phyloP scores from a whole-genome alignment of 1,284 basidiomycete genomes.

The Sporisorium sorghi region DNA sequence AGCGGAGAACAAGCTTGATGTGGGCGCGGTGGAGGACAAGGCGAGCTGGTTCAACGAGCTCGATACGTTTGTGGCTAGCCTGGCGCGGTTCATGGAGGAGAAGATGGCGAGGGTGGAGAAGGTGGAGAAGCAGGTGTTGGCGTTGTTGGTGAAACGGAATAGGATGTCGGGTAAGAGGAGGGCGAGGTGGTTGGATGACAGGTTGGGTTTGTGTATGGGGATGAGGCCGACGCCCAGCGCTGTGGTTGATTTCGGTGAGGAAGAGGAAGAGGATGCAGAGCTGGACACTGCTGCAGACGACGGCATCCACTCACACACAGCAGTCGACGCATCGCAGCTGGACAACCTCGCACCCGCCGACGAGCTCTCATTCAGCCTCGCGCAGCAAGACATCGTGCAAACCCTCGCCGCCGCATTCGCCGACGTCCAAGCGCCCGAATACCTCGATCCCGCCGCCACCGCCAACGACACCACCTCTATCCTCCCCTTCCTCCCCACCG shows the following conservation, averaged over 20 bases:
- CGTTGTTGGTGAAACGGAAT: slow-evolving; percentile 34
- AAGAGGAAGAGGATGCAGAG: slow-evolving; percentile 1
- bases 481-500: neutral
- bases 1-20: slow-evolving; percentile 47
- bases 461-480: neutral
- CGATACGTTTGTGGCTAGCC: slow-evolving; percentile 51
- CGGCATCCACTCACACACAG: neutral
- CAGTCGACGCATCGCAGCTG: neutral
- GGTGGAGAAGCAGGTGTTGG: slow-evolving; percentile 50
- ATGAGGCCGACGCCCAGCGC: slow-evolving; percentile 17
- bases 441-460: slow-evolving; percentile 45
- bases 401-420: slow-evolving; percentile 25
- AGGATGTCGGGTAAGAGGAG: slow-evolving; percentile 31
- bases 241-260: slow-evolving; percentile 24
- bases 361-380: slow-evolving; percentile 34
- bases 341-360: slow-evolving; percentile 29
- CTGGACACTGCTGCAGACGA: neutral
- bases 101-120: slow-evolving; percentile 56
- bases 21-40: slow-evolving; percentile 51
- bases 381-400: slow-evolving; percentile 17
- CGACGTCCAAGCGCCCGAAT: slow-evolving; percentile 62
- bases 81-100: slow-evolving; percentile 61
- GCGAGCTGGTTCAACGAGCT: slow-evolving; percentile 64
- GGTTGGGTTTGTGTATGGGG: slow-evolving; percentile 36
- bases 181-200: slow-evolving; percentile 43